phyloP scores from a whole-genome alignment of 305 asterid genomes.

The Fraxinus floribunda region DNA sequence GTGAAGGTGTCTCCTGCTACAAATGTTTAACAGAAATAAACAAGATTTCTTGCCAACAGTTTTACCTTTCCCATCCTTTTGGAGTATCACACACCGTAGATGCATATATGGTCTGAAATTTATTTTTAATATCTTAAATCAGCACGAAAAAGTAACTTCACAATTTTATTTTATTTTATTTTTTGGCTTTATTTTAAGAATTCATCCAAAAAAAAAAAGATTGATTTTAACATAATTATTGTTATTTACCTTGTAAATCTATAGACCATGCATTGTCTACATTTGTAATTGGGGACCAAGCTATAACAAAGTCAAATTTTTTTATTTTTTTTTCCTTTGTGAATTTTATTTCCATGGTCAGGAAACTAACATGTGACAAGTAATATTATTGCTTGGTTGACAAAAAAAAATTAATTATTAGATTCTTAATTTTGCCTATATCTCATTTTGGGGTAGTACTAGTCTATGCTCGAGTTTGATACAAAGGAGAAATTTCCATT shows the following conservation, averaged over 20 bases:
- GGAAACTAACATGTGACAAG: conserved; percentile 8
- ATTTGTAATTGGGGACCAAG: conserved; percentile 45
- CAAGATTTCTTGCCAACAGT: conserved; percentile 31
- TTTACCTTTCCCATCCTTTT: not conserved
- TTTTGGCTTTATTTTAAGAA: not conserved
- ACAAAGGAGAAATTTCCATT: not conserved
- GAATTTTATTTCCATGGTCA: conserved; percentile 11
- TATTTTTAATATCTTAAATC: not conserved
- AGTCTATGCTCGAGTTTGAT: not conserved
- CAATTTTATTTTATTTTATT: too few relatives aligned
- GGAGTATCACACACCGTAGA: too few relatives aligned
- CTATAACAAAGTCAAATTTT: conserved; percentile 27
- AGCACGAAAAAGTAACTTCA: not conserved
- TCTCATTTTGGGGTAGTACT: not conserved
- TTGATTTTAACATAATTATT: not conserved
- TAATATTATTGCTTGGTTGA: not conserved
- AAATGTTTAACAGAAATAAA: conserved; percentile 16
- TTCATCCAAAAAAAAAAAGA: not conserved
- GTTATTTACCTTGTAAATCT: not conserved
- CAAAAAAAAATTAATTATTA: not conserved
- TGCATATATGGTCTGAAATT: not conserved
- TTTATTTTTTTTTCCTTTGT: not conserved
- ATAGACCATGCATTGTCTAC: conserved; percentile 30
- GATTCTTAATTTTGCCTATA: not conserved
- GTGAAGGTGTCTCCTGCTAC: conserved; percentile 12